These are phyloP conservation scores for Selenicereus undatus DNA, from an alignment of 148 eudicot genomes.

Conservation along the genomic window DNA sequence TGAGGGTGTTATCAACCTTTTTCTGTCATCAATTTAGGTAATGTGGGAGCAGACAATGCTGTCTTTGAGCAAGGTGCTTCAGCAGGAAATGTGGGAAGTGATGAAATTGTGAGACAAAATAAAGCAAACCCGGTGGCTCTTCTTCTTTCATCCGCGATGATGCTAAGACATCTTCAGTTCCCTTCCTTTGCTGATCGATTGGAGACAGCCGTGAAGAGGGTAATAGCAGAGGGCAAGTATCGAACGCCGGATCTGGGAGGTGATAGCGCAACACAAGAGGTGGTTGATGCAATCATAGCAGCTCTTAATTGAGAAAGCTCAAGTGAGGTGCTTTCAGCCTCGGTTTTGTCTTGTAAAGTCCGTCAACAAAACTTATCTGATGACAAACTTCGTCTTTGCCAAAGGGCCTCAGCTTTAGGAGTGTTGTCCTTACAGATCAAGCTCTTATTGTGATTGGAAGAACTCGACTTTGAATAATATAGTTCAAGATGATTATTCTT, in stretches of 20 bases:
- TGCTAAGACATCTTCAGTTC: slow-evolving; percentile 56
- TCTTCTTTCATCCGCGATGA: slow-evolving; percentile 56
- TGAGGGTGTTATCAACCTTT: too few species aligned
- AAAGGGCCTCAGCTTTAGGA: neutral
- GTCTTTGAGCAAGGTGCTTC: slow-evolving; percentile 64
- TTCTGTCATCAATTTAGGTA: slow-evolving; percentile 21
- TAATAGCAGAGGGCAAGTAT: slow-evolving; percentile 40
- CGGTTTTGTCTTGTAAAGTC: slow-evolving; percentile 1
- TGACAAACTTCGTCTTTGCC: slow-evolving; percentile 12
- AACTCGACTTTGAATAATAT: slow-evolving; percentile 9
- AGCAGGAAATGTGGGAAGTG: slow-evolving; percentile 51
- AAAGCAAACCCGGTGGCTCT: slow-evolving; percentile 59
- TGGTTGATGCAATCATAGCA: slow-evolving; percentile 45
- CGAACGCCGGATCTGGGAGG: slow-evolving; percentile 54
- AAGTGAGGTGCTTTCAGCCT: neutral
- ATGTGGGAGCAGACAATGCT: slow-evolving; percentile 48
- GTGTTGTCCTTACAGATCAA: neutral
- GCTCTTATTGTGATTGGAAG: slow-evolving; percentile 14
- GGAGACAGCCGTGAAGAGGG: slow-evolving; percentile 54
- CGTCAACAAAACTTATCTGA: slow-evolving; percentile 6
- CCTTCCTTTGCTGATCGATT: slow-evolving; percentile 55
- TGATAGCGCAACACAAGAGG: slow-evolving; percentile 41
- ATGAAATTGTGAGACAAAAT: slow-evolving; percentile 31
- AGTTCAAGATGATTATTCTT: slow-evolving; percentile 14
- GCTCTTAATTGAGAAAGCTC: slow-evolving; percentile 27